A percentile compares a stretch with the other conserved stretches of the same genome.
Evolutionary conservation across 306 rosid genomes (phyloP).

Genomic region (Lupinus albus): DNA sequence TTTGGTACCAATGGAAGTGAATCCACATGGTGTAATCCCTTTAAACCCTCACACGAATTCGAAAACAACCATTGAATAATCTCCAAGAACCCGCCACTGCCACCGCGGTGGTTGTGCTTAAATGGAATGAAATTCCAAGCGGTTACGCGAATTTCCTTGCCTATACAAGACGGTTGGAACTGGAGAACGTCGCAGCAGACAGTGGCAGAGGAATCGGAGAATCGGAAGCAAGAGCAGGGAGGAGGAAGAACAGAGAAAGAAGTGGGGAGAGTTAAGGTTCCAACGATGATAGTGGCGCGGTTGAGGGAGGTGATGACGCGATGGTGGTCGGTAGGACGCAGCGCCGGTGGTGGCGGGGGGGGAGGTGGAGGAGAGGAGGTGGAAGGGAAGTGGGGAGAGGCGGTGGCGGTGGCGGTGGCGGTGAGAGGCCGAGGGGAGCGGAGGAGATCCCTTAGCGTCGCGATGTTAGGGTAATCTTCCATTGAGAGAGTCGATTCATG

Average conservation of each 20-base stretch:
- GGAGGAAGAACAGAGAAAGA: background rate
- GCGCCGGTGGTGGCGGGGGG: background rate
- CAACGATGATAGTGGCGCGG: constrained; percentile 53
- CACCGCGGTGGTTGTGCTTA: constrained; percentile 28
- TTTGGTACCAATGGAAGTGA: constrained; percentile 41
- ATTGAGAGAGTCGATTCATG: constrained; percentile 19
- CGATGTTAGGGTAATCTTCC: constrained; percentile 44
- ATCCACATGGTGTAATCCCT: constrained; percentile 27
- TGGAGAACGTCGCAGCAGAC: constrained; percentile 81
- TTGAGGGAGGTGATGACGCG: constrained; percentile 54
- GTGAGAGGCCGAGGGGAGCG: constrained; percentile 53
- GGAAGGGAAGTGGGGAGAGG: constrained; percentile 31
- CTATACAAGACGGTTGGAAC: constrained; percentile 47
- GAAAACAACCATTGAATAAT: constrained; percentile 68
- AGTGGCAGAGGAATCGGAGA: constrained; percentile 64
- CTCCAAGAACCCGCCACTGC: constrained; percentile 64
- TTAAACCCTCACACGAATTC: constrained; percentile 33
- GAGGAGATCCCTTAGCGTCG: constrained; percentile 53
- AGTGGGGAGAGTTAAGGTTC: constrained; percentile 59
- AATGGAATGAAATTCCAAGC: constrained; percentile 85
- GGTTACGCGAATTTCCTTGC: constrained; percentile 52
- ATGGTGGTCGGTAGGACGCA: constrained; percentile 8
- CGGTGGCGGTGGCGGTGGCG: constrained; percentile 62
- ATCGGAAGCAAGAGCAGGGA: constrained; percentile 69
- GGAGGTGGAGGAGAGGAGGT: constrained; percentile 31